A percentile compares a stretch with the other conserved stretches of the same genome.
Evolutionary conservation across 495 filamentous ascomycete species (phyloP).

Genomic region (Astrothelium subdiscretum): DNA sequence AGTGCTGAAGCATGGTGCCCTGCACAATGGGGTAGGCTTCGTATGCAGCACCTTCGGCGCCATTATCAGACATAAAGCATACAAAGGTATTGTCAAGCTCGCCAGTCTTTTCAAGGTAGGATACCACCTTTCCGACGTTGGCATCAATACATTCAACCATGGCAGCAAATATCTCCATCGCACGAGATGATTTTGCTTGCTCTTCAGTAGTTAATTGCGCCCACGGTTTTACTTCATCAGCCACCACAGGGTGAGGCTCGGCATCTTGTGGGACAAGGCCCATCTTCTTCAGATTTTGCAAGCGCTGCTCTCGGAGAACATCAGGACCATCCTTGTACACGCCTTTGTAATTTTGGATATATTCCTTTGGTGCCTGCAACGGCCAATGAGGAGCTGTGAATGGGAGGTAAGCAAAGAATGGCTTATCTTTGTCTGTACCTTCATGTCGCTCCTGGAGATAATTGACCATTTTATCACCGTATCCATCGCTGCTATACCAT

Average conservation of each 20-base stretch:
- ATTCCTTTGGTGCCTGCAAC: conserved; percentile 28
- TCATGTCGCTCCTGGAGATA: conserved; percentile 38
- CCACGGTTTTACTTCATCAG: conserved; percentile 43
- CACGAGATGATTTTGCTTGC: conserved; percentile 39
- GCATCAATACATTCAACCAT: conserved; percentile 54
- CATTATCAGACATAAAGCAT: conserved; percentile 54
- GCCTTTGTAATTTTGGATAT: conserved; percentile 30
- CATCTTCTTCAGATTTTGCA: conserved; percentile 28
- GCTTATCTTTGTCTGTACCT: conserved; percentile 27
- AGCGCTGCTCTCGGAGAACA: conserved; percentile 24
- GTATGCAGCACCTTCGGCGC: conserved; percentile 51
- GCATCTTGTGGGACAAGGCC: conserved; percentile 28
- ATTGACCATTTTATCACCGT: conserved; percentile 28
- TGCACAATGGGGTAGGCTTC: conserved; percentile 44
- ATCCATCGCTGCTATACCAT: conserved; percentile 33
- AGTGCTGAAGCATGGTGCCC: conserved; percentile 34
- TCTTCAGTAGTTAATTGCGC: conserved; percentile 38
- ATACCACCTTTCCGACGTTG: conserved; percentile 48
- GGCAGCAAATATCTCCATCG: conserved; percentile 52
- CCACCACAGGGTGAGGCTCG: conserved; percentile 35
- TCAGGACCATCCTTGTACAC: conserved; percentile 34
- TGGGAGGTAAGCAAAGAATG: conserved; percentile 35
- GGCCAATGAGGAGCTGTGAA: conserved; percentile 39
- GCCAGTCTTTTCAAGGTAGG: conserved; percentile 42
- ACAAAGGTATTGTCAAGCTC: conserved; percentile 55